Base-by-base conservation (phyloP, 2,329 filamentous ascomycete species). In the Penicillium vulpinum region DNA sequence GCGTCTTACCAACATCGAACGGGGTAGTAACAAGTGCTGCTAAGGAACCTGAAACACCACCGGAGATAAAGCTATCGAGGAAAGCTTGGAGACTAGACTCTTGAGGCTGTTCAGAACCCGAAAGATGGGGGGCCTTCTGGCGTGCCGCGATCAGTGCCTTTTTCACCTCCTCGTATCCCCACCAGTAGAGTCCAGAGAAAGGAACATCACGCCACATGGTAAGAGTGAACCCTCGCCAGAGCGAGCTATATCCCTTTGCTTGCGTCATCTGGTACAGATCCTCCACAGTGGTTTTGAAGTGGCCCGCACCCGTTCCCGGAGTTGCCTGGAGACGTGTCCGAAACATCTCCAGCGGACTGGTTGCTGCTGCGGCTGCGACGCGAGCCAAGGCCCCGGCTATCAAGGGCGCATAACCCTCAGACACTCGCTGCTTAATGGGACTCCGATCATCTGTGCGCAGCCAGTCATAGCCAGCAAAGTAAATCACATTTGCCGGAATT, bases 401-500 rank as follows among this genome's bases (percentile, higher is more conserved):
- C 1, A 99, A 81, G 0, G 94, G 92, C 6, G 90, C 86, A 65
- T 90, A 91, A 9, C 85, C 82, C 63, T 93, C 90, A 15, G 83
- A 83, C 10, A 88, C 72, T 21, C 82, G 65, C 40, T 79, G 80
- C 35, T 82, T 83, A 60, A 97, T 83, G 0, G 92, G 92, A 64
- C 90, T 96, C 40, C 77, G 78, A 1, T 80, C 78, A 67, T 90
- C 89, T 62, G 83, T 89, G 35, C 94, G 87, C 57, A 99, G 74
- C 89, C 92, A 97, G 70, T 99, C 94, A 75, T 99, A 99, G 38
- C 94, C 94, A 13, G 94, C 95, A 69, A 97, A 97, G 77, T 99
- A 99, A 63, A 99, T 97, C 64, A 99, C 94, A 72, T 99, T 99
- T 26, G 88, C 91, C 0, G 94, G 94, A 6, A 99, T 84, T 0